phyloP scores from a whole-genome alignment of 2,329 filamentous ascomycete genomes.

The Arthrobotrys megalospora region DNA sequence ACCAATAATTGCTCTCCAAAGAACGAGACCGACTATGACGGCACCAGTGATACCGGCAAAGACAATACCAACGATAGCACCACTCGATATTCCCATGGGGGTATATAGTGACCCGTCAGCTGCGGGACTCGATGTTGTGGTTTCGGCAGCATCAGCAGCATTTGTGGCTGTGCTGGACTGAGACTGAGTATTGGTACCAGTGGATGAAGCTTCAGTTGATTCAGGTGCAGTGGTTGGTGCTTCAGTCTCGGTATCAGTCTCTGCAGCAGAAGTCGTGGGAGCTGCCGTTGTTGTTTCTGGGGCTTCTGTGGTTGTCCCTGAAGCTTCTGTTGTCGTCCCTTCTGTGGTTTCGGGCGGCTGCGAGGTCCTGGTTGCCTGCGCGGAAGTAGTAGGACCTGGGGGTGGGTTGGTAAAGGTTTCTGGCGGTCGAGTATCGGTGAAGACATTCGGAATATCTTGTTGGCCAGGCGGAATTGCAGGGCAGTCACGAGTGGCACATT shows the following conservation, averaged over 20 bases:
- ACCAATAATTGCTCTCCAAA: slow-evolving; percentile 58
- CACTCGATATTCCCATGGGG: slow-evolving; percentile 56
- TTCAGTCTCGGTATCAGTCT: slow-evolving; percentile 21
- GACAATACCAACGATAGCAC: slow-evolving; percentile 58
- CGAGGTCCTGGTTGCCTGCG: background rate
- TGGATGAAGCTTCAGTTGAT: slow-evolving; percentile 12
- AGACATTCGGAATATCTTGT: slow-evolving; percentile 9
- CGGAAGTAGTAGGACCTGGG: background rate
- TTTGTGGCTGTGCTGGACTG: slow-evolving; percentile 42
- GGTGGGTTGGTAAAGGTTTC: slow-evolving; percentile 9
- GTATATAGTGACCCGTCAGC: slow-evolving; percentile 38
- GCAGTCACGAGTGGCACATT: slow-evolving; percentile 53
- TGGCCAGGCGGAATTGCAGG: slow-evolving; percentile 28
- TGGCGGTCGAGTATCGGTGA: slow-evolving; percentile 10
- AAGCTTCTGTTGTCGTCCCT: slow-evolving; percentile 16
- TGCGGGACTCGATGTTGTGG: slow-evolving; percentile 16
- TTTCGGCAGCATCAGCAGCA: slow-evolving; percentile 41
- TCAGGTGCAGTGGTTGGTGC: slow-evolving; percentile 9
- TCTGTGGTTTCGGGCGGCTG: slow-evolving; percentile 8
- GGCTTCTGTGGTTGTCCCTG: slow-evolving; percentile 15
- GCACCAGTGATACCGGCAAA: slow-evolving; percentile 55
- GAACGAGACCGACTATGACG: slow-evolving; percentile 56
- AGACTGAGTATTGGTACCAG: slow-evolving; percentile 16
- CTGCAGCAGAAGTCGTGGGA: background rate
- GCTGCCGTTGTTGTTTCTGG: slow-evolving; percentile 26